Percentiles rank a stretch among this genome's conserved stretches.
Conservation (phyloP, 345 rosid species). For the Geranium brycei region DNA sequence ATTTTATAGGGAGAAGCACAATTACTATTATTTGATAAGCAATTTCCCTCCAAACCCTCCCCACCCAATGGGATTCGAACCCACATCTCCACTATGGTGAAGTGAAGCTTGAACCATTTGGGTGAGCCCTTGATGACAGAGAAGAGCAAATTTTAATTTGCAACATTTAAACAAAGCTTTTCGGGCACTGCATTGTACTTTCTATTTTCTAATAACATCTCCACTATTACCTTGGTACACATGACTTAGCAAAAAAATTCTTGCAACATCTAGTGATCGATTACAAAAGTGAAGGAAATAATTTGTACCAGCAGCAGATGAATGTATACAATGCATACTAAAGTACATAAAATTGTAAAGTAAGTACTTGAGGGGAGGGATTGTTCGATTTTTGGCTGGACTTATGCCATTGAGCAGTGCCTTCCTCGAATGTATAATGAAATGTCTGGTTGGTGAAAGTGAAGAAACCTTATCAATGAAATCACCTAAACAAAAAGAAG, state of each 20-base stretch:
- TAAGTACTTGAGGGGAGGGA: constrained; percentile 83
- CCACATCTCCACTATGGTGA: neutral
- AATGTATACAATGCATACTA: neutral
- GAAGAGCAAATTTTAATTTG: neutral
- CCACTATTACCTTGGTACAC: too few species aligned
- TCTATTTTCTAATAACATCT: too few species aligned
- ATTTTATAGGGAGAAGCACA: neutral
- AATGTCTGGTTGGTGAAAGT: constrained; percentile 83
- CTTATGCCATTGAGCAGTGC: constrained; percentile 86
- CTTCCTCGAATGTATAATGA: constrained; percentile 91
- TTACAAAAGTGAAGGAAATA: neutral
- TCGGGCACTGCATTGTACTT: too few species aligned
- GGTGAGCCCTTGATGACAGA: neutral
- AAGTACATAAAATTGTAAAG: constrained; percentile 4
- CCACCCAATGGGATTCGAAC: neutral
- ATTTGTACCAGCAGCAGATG: too few species aligned
- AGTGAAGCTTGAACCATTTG: neutral
- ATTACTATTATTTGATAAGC: neutral
- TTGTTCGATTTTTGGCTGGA: constrained; percentile 83
- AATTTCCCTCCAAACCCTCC: too few species aligned
- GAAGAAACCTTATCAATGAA: constrained; percentile 87
- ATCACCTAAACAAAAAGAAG: constrained; percentile 44
- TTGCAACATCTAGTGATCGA: neutral
- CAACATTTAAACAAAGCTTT: neutral
- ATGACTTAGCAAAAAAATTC: too few species aligned